Conservation (phyloP, 1,284 basidiomycete genomes). For the Ceratobasidium sp. region DNA sequence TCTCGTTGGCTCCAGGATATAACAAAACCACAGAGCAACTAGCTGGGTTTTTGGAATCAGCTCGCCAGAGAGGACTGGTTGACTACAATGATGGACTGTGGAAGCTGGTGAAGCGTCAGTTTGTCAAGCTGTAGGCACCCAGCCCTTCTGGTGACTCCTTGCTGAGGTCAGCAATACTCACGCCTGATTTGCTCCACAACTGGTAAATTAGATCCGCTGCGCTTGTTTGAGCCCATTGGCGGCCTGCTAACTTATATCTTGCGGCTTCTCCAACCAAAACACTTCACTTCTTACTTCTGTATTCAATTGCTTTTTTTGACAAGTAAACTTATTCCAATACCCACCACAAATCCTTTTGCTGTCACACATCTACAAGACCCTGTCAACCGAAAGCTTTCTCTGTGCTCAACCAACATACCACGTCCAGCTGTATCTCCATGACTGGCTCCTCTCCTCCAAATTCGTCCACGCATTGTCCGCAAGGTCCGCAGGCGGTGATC, state of each 20-base stretch:
- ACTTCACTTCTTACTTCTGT: not conserved
- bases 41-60: conserved; percentile 77
- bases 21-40: conserved; percentile 81
- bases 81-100: conserved; percentile 76
- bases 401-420: not conserved
- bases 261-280: not conserved
- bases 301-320: not conserved
- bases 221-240: not conserved
- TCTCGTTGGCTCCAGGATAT: conserved; percentile 82
- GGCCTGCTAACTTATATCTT: not conserved
- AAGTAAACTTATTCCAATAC: not conserved
- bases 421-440: not conserved
- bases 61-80: conserved; percentile 79
- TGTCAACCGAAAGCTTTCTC: not conserved
- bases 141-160: not conserved
- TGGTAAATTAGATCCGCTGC: not conserved
- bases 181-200: not conserved
- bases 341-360: not conserved
- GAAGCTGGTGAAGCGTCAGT: conserved; percentile 60
- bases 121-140: not conserved
- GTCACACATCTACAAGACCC: not conserved
- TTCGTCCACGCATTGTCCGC: not conserved
- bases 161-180: conserved; percentile 17
- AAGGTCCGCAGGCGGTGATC: conserved; percentile 31
- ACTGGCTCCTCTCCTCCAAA: not conserved